Evolutionary conservation across 164 flowering plant species (phyloP).

Genomic region (Taxillus chinensis): DNA sequence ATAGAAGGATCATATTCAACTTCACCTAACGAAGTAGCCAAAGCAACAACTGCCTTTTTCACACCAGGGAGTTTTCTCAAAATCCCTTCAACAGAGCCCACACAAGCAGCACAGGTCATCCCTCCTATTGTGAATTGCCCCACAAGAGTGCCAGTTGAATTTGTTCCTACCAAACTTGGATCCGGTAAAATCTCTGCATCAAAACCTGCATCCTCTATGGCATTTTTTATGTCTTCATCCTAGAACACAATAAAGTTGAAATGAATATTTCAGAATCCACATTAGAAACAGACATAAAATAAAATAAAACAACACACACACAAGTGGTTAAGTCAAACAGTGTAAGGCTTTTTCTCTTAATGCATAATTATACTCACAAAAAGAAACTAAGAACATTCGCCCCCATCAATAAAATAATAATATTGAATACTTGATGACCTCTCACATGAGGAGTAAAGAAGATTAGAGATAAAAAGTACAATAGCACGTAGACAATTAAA

Average conservation of each 20-base stretch:
- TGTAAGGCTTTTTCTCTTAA: too few species aligned
- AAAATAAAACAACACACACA: not conserved
- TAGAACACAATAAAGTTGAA: constrained; percentile 16
- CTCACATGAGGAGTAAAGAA: too few species aligned
- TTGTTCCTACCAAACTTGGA: constrained; percentile 19
- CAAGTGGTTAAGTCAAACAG: not conserved
- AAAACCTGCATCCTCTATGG: constrained; percentile 97
- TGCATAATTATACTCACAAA: too few species aligned
- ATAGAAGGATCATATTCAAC: constrained; percentile 82
- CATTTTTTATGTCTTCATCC: constrained; percentile 77
- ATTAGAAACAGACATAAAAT: not conserved
- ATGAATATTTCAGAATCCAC: constrained; percentile 5
- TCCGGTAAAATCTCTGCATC: constrained; percentile 84
- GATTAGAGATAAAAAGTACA: too few species aligned
- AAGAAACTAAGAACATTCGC: too few species aligned
- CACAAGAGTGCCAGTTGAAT: constrained; percentile 29
- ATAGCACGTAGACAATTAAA: too few species aligned
- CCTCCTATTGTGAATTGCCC: constrained; percentile 96
- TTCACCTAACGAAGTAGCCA: constrained; percentile 87
- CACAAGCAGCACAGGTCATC: constrained; percentile 99
- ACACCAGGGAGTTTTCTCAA: constrained; percentile 77
- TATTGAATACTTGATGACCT: too few species aligned
- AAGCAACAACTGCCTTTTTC: constrained; percentile 75
- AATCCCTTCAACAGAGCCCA: constrained; percentile 89
- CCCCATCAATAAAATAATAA: too few species aligned